Evolutionary conservation across 495 filamentous ascomycete genomes (phyloP), one percentile per base, ranked within the genome.

Genomic region (Penicillium subrubescens): DNA sequence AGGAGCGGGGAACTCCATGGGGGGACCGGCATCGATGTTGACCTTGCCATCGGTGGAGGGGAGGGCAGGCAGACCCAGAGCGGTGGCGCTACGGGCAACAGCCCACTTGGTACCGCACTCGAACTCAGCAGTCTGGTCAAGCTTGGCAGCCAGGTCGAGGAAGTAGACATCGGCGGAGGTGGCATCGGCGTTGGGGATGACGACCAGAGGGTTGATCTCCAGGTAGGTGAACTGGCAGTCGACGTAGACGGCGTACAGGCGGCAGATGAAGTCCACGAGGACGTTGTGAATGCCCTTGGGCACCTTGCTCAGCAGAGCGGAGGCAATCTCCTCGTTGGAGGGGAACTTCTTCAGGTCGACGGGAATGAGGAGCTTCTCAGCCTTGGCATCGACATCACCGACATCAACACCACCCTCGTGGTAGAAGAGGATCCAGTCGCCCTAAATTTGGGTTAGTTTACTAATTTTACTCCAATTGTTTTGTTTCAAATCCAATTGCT

Each of bases 211-310:
- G 86, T 99, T 99, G 86, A 99, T 99, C 82, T 99, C 95, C 64
- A 99, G 93, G 83, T 98, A 98, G 74, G 95, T 98, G 86, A 99
- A 99, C 82, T 99, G 95, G 89, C 92, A 96, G 86, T 99, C 95
- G 60, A 99, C 95, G 72, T 98, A 99, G 84, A 99, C 95, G 74
- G 93, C 94, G 75, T 97, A 97, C 48, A 94, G 87, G 69, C 90
- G 83, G 71, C 90, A 90, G 80, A 93, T 99, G 86, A 99, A 99
- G 86, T 99, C 95, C 61, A 97, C 90, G 41, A 99, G 87, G 73
- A 99, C 95, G 68, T 97, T 97, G 86, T 99, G 95, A 44, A 98
- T 82, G 72, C 94, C 94, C 81, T 91, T 86, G 70, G 95, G 95
- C 27, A 99, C 94, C 81, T 99, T 96, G 77, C 86, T 92, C 71